phyloP scores from a whole-genome alignment of 768 basidiomycete species.

The Lactifluus rugatus region DNA sequence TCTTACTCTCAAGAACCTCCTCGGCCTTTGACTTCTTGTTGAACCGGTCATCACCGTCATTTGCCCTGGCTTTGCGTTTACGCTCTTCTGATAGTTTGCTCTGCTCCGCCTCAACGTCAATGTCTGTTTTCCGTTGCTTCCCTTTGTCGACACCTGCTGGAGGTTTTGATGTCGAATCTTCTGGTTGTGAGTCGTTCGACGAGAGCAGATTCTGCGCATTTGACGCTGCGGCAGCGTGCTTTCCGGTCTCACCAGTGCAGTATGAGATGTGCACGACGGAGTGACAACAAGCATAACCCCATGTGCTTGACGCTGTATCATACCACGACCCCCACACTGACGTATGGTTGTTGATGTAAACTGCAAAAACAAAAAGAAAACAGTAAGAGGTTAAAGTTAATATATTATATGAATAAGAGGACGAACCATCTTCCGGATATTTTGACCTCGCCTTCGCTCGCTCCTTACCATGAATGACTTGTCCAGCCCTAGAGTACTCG shows the following conservation, averaged over 20 bases:
- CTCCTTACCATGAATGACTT: conserved; percentile 87
- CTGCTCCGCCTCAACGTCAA: conserved; percentile 22
- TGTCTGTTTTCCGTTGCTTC: conserved; percentile 5
- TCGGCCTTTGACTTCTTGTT: conserved; percentile 76
- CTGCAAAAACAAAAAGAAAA: conserved; percentile 31
- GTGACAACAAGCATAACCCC: conserved; percentile 97
- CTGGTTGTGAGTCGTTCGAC: neutral
- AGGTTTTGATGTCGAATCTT: conserved; percentile 8
- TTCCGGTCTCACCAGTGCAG: conserved; percentile 82
- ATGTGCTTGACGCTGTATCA: conserved; percentile 51
- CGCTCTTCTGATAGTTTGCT: conserved; percentile 18
- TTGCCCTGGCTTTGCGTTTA: conserved; percentile 27
- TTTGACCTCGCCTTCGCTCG: conserved; percentile 80
- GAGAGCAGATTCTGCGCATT: conserved; percentile 59
- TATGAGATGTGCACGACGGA: conserved; percentile 80
- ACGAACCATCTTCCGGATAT: conserved; percentile 91
- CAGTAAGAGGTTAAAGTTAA: conserved; percentile 5
- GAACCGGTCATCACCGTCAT: conserved; percentile 56
- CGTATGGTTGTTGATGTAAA: conserved; percentile 87
- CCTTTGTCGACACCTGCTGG: conserved; percentile 21
- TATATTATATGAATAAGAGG: neutral
- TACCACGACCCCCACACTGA: conserved; percentile 99
- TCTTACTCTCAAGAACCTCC: conserved; percentile 56
- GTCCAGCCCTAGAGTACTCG: conserved; percentile 89
- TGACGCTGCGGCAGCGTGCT: conserved; percentile 67